Evolutionary conservation across 2,329 filamentous ascomycete genomes (phyloP).

Genomic region (Pseudogymnoascus sp.): DNA sequence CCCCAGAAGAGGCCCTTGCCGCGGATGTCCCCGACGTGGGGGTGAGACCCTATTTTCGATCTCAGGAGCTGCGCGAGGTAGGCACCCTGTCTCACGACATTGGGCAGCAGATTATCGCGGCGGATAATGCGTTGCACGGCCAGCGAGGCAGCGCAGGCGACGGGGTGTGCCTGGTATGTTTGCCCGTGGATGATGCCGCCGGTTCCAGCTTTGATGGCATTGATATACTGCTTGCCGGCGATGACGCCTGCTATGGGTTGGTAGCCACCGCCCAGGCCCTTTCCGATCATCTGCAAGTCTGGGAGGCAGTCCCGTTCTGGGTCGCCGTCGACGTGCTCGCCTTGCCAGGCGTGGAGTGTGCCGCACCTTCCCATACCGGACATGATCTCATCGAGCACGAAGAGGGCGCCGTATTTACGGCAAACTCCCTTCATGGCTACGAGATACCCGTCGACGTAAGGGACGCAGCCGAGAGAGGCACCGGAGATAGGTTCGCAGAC

Average conservation of each 20-base stretch:
- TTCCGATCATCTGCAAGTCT: conserved; percentile 60
- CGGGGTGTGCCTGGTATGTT: conserved; percentile 55
- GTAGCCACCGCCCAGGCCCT: conserved; percentile 59
- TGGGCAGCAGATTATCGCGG: conserved; percentile 49
- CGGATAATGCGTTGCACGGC: conserved; percentile 54
- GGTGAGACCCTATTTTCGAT: conserved; percentile 35
- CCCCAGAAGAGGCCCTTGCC: conserved; percentile 53
- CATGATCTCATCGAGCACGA: conserved; percentile 75
- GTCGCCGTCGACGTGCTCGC: conserved; percentile 33
- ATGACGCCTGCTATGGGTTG: conserved; percentile 54
- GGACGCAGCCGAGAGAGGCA: conserved; percentile 62
- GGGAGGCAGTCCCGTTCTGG: conserved; percentile 33
- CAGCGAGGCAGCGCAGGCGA: conserved; percentile 53
- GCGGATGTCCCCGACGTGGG: conserved; percentile 52
- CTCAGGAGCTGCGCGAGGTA: conserved; percentile 39
- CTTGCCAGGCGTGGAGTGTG: conserved; percentile 49
- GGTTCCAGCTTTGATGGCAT: conserved; percentile 23
- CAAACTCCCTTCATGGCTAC: conserved; percentile 61
- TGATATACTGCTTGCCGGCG: conserved; percentile 43
- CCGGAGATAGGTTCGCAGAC: conserved; percentile 62
- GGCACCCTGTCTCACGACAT: conserved; percentile 47
- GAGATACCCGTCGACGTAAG: conserved; percentile 61
- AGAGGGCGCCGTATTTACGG: conserved; percentile 60
- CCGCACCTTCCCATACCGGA: conserved; percentile 47
- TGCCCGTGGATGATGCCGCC: conserved; percentile 34